These are phyloP conservation scores for Pichia cephalocereana DNA, from an alignment of 805 yeast genomes.

Conservation along the genomic window DNA sequence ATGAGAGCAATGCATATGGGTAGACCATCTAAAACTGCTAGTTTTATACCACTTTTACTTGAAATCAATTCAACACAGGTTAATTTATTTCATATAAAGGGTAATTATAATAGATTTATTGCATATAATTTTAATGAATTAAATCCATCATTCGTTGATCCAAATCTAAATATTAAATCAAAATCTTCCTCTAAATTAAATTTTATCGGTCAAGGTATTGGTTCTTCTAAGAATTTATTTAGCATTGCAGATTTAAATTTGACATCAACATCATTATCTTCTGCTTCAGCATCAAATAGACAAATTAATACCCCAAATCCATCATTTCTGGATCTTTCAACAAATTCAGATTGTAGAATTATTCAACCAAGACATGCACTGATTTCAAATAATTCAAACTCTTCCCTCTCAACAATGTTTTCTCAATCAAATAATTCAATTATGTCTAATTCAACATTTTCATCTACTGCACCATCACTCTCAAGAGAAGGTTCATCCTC, in stretches of 20 bases:
- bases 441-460: not conserved
- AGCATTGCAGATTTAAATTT: not conserved
- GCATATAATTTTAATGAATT: constrained; percentile 17
- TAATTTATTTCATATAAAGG: constrained; percentile 17
- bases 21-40: not conserved
- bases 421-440: not conserved
- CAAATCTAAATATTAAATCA: constrained; percentile 20
- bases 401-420: constrained; percentile 1
- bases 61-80: constrained; percentile 27
- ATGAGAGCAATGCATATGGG: not conserved
- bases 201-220: constrained; percentile 5
- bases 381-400: not conserved
- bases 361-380: not conserved
- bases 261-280: not conserved
- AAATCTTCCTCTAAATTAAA: not conserved
- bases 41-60: constrained; percentile 17
- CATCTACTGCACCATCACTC: not conserved
- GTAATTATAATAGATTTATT: constrained; percentile 11
- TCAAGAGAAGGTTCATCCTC: not conserved
- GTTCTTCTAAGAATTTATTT: constrained; percentile 3
- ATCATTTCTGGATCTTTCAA: not conserved
- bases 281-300: too few species aligned
- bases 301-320: not conserved
- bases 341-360: not conserved
- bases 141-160: constrained; percentile 19